Conservation (phyloP, 352 stramenopile genomes). For the Globisporangium paddicum region DNA sequence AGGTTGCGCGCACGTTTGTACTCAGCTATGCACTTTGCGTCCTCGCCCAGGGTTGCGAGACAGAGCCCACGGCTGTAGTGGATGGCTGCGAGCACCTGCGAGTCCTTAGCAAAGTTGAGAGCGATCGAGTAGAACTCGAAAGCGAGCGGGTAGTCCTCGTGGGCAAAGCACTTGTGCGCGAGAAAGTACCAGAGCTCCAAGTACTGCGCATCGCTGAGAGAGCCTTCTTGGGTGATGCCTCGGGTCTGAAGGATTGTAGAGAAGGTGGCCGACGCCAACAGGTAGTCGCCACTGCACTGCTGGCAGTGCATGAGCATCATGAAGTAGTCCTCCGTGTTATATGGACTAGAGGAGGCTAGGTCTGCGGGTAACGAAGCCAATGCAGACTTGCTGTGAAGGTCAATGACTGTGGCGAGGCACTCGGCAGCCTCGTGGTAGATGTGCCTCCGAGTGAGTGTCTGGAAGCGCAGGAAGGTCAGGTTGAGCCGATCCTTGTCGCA, state of each 20-base stretch:
- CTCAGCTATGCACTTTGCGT: constrained; percentile 43
- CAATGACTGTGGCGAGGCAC: constrained; percentile 39
- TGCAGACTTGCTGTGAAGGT: constrained; percentile 7
- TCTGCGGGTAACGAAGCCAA: not conserved
- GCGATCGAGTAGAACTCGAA: constrained; percentile 57
- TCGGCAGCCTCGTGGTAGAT: constrained; percentile 50
- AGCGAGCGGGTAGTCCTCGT: constrained; percentile 61
- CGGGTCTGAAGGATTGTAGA: constrained; percentile 31
- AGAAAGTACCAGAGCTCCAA: constrained; percentile 46
- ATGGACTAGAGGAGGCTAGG: constrained; percentile 11
- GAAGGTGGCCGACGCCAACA: constrained; percentile 47
- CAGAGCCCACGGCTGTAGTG: constrained; percentile 59
- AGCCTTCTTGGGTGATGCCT: constrained; percentile 21
- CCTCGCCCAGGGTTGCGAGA: constrained; percentile 44
- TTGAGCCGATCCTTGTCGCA: constrained; percentile 55
- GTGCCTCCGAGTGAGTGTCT: constrained; percentile 47
- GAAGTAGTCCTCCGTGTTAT: constrained; percentile 42
- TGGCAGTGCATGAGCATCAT: constrained; percentile 71
- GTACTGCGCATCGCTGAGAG: constrained; percentile 43
- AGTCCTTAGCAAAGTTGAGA: constrained; percentile 62
- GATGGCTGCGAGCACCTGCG: constrained; percentile 40
- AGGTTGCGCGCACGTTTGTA: constrained; percentile 64
- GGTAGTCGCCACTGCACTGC: constrained; percentile 49
- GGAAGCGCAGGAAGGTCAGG: constrained; percentile 59
- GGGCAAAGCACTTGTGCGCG: constrained; percentile 58